Evolutionary conservation across 2,329 filamentous ascomycete species (phyloP).

Genomic region (Gaeumannomyces tritici): DNA sequence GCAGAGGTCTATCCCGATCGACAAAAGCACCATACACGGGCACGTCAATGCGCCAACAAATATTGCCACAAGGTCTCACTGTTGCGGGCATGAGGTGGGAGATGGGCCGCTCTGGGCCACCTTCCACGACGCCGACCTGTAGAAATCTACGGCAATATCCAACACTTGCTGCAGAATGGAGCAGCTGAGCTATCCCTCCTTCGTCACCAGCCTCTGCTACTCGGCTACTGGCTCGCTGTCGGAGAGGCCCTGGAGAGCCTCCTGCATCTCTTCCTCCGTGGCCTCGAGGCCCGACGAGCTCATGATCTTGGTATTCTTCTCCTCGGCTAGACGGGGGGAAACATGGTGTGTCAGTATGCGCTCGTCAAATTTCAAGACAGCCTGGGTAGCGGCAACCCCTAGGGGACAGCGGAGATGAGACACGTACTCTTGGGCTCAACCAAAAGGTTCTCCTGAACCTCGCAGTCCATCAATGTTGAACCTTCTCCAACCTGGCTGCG

Average conservation of each 20-base stretch:
- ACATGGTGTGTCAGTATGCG: background rate
- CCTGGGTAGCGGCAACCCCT: background rate
- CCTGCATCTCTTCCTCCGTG: slow-evolving; percentile 51
- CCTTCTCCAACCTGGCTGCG: slow-evolving; percentile 76
- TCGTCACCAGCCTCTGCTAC: background rate
- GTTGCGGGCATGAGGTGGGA: background rate
- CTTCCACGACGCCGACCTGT: background rate
- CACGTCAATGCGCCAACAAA: too few relatives aligned
- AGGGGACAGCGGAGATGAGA: background rate
- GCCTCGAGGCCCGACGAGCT: slow-evolving; percentile 57
- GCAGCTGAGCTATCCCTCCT: background rate
- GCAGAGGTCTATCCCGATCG: too few relatives aligned
- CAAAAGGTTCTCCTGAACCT: slow-evolving; percentile 83
- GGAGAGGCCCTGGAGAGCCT: slow-evolving; percentile 30
- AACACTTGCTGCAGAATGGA: background rate
- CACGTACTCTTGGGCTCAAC: slow-evolving; percentile 67
- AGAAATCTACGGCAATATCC: background rate
- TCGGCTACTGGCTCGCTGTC: background rate
- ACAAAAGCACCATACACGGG: too few relatives aligned
- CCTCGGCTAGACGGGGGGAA: slow-evolving; percentile 41
- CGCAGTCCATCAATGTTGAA: slow-evolving; percentile 74
- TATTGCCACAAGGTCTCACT: too few relatives aligned
- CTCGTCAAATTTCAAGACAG: background rate
- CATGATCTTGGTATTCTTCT: slow-evolving; percentile 60
- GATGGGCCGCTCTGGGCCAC: background rate